Evolutionary conservation across 163 green algal species (phyloP).

Genomic region (Scenedesmus sp.): DNA sequence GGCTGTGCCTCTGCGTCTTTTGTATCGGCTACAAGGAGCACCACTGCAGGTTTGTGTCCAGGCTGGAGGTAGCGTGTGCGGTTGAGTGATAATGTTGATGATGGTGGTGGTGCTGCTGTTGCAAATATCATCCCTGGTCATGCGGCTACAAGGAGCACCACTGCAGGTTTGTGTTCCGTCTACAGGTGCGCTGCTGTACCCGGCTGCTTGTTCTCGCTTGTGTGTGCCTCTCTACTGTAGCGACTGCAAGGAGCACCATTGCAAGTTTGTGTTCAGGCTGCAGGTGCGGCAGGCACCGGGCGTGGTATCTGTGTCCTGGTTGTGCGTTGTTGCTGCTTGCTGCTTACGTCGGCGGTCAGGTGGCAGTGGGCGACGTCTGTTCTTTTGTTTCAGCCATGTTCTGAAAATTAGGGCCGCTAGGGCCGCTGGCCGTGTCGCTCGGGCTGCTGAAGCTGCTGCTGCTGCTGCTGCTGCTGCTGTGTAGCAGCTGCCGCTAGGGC

Average conservation of each 20-base stretch:
- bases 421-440: too few relatives aligned
- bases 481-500: too few relatives aligned
- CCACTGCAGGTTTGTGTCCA: conserved; percentile 96
- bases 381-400: too few relatives aligned
- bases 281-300: conserved; percentile 50
- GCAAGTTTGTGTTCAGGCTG: conserved; percentile 94
- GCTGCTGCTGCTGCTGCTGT: not conserved
- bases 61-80: conserved; percentile 63
- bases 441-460: too few relatives aligned
- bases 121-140: not conserved
- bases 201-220: too few relatives aligned
- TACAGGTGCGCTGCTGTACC: conserved; percentile 59
- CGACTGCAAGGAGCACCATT: conserved; percentile 99
- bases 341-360: too few relatives aligned
- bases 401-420: too few relatives aligned
- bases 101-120: not conserved
- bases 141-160: conserved; percentile 99
- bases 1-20: too few relatives aligned
- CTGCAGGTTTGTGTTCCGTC: conserved; percentile 95
- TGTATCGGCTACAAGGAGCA: conserved; percentile 87
- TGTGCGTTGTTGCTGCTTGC: too few relatives aligned
- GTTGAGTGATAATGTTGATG: not conserved
- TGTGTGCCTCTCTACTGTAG: conserved; percentile 84
- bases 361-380: too few relatives aligned
- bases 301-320: too few relatives aligned